phyloP scores from a whole-genome alignment of 176 grass and related monocot genomes.

The Calamus simplicifolius region DNA sequence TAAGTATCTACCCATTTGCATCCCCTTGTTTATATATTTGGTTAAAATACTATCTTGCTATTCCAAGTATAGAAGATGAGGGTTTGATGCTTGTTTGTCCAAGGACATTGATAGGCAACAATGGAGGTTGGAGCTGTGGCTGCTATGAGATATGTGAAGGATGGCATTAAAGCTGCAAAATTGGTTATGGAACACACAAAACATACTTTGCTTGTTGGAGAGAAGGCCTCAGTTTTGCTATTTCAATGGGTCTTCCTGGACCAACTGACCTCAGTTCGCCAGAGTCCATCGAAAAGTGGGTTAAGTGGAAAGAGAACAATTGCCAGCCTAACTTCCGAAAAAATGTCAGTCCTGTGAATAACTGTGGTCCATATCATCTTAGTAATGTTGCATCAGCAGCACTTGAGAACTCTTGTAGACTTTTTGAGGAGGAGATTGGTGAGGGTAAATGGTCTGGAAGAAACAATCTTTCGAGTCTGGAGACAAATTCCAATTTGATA shows the following conservation, averaged over 20 bases:
- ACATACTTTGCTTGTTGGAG: constrained; percentile 86
- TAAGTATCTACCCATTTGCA: constrained; percentile 29
- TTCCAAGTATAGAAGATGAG: constrained; percentile 20
- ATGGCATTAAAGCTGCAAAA: constrained; percentile 79
- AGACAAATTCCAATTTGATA: constrained; percentile 27
- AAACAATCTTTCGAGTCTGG: constrained; percentile 20
- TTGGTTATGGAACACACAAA: constrained; percentile 70
- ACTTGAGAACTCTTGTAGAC: constrained; percentile 9
- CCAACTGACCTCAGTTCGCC: constrained; percentile 73
- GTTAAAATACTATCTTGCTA: background rate
- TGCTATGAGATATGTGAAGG: constrained; percentile 85
- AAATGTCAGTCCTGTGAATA: constrained; percentile 47
- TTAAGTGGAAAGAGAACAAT: constrained; percentile 52
- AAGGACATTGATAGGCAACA: constrained; percentile 42
- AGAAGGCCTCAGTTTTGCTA: constrained; percentile 84
- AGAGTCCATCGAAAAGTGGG: constrained; percentile 67
- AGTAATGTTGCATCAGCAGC: constrained; percentile 1
- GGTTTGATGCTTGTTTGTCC: constrained; percentile 14
- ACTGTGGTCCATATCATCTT: constrained; percentile 62
- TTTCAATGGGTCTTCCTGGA: constrained; percentile 92
- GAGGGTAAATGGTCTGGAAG: constrained; percentile 11
- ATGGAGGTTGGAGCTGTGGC: constrained; percentile 94
- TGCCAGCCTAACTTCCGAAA: constrained; percentile 92
- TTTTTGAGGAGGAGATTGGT: background rate
- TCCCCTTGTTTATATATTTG: background rate